phyloP scores from a whole-genome alignment of 78 protist species.

The Dictyostelium citrinum region DNA sequence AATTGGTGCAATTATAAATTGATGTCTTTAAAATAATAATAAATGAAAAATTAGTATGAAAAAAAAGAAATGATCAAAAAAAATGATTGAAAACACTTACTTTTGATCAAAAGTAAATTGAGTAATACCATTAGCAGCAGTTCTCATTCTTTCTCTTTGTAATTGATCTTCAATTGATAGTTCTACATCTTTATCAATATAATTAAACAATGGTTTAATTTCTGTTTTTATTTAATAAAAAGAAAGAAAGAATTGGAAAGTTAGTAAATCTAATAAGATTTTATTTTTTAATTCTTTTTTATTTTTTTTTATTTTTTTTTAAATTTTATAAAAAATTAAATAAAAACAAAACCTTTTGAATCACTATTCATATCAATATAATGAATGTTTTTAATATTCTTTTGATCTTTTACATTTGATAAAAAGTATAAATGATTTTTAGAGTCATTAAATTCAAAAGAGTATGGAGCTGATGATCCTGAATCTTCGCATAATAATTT shows the following conservation, averaged over 20 bases:
- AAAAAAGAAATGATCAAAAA: background rate
- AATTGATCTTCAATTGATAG: slow-evolving; percentile 50
- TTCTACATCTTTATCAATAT: background rate
- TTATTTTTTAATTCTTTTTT: background rate
- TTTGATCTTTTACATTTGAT: background rate
- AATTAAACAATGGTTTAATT: slow-evolving; percentile 34
- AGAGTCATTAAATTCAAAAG: background rate
- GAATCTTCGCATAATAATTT: background rate
- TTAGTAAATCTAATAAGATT: too few species aligned
- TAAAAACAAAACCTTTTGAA: background rate
- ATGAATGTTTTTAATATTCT: background rate
- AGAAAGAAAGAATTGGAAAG: too few species aligned
- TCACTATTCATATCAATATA: background rate
- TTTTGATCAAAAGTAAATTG: slow-evolving; percentile 4
- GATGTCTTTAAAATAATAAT: background rate
- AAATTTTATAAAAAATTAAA: too few species aligned
- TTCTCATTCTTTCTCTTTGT: slow-evolving; percentile 70
- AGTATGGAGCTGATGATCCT: background rate
- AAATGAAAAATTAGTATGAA: background rate
- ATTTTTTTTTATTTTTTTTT: too few species aligned
- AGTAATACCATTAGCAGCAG: slow-evolving; percentile 37
- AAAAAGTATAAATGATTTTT: background rate
- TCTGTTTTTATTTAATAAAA: background rate
- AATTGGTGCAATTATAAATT: slow-evolving; percentile 27
- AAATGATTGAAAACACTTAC: background rate